Base-by-base conservation (phyloP, 2,329 filamentous ascomycete species). In the Tolypocladium pustulatum region DNA sequence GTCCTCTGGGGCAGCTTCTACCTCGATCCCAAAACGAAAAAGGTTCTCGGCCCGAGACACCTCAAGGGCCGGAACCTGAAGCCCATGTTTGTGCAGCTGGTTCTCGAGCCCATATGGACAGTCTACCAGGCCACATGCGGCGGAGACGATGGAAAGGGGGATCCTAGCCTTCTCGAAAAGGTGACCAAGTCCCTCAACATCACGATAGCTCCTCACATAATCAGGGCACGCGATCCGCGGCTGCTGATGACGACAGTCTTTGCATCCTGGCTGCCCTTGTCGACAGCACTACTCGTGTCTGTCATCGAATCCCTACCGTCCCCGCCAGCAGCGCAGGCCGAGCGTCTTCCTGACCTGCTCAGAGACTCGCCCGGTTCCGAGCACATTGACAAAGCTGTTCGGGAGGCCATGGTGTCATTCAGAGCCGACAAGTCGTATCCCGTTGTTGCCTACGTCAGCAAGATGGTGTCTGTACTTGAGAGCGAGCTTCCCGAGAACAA, bases 1-100 rank as follows among this genome's bases (percentile, higher is more conserved):
- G 91, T 97, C 0, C 80, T 99, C 0, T 99, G 94, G 94, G 94
- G 94, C 53, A 93, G 91, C 71, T 99, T 90, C 71, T 99, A 97
- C 72, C 78, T 99, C 52, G 94, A 99, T 68, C 91, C 94, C 8
- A 99, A 97, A 74, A 96, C 92, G 1, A 99, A 96, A 72, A 90
- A 96, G 68, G 87, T 99, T 0, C 78, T 99, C 7, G 89, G 88
- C 1, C 84, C 87, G 34, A 97, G 96, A 73, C 94, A 99, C 76
- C 78, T 99, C 56, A 97, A 96, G 70, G 94, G 94, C 4, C 83
- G 94, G 54, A 84, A 88, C 60, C 76, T 99, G 61, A 99, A 97
- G 74, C 94, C 94, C 10, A 91, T 99, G 83, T 99, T 99, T 72
- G 94, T 97, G 17, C 94, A 97, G 71, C 79, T 99, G 55, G 94